Base-by-base conservation (phyloP, 495 filamentous ascomycete species). In the Viridothelium virens region DNA sequence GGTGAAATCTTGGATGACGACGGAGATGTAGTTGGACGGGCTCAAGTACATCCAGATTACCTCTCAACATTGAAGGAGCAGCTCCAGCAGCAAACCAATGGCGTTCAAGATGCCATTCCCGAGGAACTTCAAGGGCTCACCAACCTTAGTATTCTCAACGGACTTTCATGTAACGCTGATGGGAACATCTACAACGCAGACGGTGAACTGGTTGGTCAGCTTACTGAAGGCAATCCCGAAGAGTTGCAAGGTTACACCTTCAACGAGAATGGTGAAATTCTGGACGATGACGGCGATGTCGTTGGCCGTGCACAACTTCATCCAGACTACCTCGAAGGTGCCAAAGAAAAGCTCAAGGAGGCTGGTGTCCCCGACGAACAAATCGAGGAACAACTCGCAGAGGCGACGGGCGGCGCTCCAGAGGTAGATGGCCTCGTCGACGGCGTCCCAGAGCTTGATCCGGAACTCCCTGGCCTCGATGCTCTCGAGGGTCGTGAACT, bases 241-340 rank as follows among this genome's bases (percentile, higher is more conserved):
- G 67, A 38, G 14, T 65, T 76, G 37, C 74, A 78, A 38, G 70
- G 63, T 14, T 83, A 83, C 73, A 79, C 75, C 39, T 69, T 87
- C 68, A 82, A 82, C 66, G 76, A 85, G 63, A 79, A 85, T 59
- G 85, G 85, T 36, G 84, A 81, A 72, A 78, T 87, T 50, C 82
- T 85, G 62, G 86, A 88, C 66, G 75, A 82, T 61, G 83, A 85
- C 66, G 80, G 82, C 50, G 83, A 82, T 56, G 81, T 83, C 14
- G 81, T 88, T 53, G 85, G 85, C 63, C 79, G 78, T 61, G 79
- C 77, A 59, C 66, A 74, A 46, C 70, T 79, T 46, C 74, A 76
- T 66, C 69, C 72, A 3, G 76, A 77, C 3, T 59, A 59, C 18
- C 53, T 59, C 14, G 25, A 59, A 59, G 53, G 53, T 59, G 53